These are phyloP conservation scores for Scenedesmus sp. DNA, from an alignment of 163 green algal genomes.

Conservation along the genomic window DNA sequence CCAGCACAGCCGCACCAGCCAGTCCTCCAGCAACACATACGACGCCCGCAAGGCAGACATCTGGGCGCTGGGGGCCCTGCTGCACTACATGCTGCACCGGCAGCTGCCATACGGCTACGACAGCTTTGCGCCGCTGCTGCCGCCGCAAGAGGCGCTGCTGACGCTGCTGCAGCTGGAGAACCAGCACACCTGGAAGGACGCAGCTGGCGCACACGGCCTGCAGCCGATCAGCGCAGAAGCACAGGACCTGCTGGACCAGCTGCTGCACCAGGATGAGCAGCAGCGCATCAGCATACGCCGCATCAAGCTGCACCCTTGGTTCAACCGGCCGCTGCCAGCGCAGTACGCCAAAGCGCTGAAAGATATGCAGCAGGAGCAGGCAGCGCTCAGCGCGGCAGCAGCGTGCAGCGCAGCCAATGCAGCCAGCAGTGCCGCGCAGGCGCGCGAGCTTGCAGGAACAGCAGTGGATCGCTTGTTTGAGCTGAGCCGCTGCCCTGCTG, in stretches of 20 bases:
- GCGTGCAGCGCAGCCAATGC: neutral
- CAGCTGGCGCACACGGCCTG: neutral
- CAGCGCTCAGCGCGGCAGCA: conserved; percentile 7
- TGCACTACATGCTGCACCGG: conserved; percentile 50
- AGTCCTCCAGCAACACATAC: conserved; percentile 18
- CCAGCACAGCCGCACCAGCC: neutral
- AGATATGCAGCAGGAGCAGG: conserved; percentile 29
- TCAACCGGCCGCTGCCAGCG: conserved; percentile 11
- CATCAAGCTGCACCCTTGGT: conserved; percentile 49
- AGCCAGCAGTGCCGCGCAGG: neutral
- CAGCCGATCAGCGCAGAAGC: conserved; percentile 17
- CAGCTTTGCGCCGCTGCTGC: conserved; percentile 43
- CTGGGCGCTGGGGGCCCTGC: conserved; percentile 35
- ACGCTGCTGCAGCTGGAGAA: conserved; percentile 43
- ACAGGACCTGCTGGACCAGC: conserved; percentile 44
- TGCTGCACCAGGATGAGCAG: conserved; percentile 36
- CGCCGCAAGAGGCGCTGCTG: conserved; percentile 33
- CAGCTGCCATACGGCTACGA: conserved; percentile 46
- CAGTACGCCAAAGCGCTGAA: conserved; percentile 5
- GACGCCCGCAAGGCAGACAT: conserved; percentile 51
- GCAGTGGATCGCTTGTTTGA: conserved; percentile 39
- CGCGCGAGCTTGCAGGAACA: neutral
- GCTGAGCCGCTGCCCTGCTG: conserved; percentile 1
- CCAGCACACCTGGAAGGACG: conserved; percentile 38
- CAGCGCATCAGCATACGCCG: conserved; percentile 32